These are phyloP conservation scores for Pseudocohnilembus persalinus DNA, from an alignment of 169 alveolate species.

Conservation along the genomic window DNA sequence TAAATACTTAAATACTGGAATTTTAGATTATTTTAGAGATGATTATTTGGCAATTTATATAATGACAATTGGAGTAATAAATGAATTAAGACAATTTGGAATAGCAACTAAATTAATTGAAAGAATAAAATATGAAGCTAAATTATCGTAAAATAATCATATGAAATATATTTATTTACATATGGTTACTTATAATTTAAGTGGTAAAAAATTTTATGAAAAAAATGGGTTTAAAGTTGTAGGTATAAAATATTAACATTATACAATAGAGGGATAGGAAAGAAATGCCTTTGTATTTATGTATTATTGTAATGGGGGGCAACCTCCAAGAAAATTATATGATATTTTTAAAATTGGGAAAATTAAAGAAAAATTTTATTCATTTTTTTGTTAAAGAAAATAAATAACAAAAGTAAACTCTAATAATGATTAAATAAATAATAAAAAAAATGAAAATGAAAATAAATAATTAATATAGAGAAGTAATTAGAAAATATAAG, in stretches of 20 bases:
- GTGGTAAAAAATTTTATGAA: constrained; percentile 24
- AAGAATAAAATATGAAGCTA: constrained; percentile 5
- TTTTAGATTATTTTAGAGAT: constrained; percentile 10
- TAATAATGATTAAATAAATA: too few species aligned
- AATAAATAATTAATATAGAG: too few species aligned
- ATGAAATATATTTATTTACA: constrained; percentile 25
- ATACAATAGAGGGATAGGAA: constrained; percentile 13
- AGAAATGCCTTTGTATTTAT: constrained; percentile 22
- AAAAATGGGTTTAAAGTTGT: constrained; percentile 24
- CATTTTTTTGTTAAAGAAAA: too few species aligned
- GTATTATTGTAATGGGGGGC: constrained; percentile 5
- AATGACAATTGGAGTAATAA: constrained; percentile 31
- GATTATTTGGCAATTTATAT: constrained; percentile 11
- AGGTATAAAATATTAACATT: constrained; percentile 11
- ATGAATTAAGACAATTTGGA: constrained; percentile 31
- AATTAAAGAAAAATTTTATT: too few species aligned
- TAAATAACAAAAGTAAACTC: too few species aligned
- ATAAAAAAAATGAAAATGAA: too few species aligned
- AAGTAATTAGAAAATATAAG: too few species aligned
- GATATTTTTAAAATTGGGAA: too few species aligned
- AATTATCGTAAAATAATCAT: neutral
- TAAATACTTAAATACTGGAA: neutral
- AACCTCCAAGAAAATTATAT: constrained; percentile 20
- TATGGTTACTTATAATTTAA: constrained; percentile 32
- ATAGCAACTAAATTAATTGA: constrained; percentile 23